Evolutionary conservation across 495 filamentous ascomycete genomes (phyloP).

Genomic region (Hypoxylon lienhwacheense): DNA sequence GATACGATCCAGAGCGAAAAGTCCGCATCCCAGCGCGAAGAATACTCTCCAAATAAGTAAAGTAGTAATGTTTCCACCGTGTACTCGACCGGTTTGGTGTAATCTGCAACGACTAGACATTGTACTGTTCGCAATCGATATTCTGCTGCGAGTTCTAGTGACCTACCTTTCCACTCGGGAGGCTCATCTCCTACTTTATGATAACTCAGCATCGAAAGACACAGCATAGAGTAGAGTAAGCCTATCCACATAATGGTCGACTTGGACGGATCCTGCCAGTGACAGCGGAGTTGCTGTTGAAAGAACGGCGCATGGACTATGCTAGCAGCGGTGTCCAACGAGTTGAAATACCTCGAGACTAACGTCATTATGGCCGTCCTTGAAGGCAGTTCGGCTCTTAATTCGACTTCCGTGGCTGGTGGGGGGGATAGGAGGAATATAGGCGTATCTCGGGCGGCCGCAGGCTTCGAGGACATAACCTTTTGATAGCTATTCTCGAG

Average conservation of each 20-base stretch:
- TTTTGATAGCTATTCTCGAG: constrained; percentile 60
- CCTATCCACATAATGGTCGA: constrained; percentile 88
- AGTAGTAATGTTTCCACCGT: constrained; percentile 90
- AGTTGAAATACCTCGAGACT: constrained; percentile 69
- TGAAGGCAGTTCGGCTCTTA: constrained; percentile 76
- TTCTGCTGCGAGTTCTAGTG: constrained; percentile 73
- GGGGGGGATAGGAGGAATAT: constrained; percentile 75
- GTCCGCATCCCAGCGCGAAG: constrained; percentile 77
- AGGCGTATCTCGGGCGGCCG: constrained; percentile 61
- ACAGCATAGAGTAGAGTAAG: constrained; percentile 83
- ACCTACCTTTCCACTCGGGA: constrained; percentile 73
- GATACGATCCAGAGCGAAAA: constrained; percentile 78
- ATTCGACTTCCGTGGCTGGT: constrained; percentile 69
- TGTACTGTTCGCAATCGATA: constrained; percentile 84
- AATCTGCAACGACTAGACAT: constrained; percentile 84
- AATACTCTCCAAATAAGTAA: constrained; percentile 80
- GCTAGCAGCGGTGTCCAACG: constrained; percentile 58
- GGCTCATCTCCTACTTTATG: constrained; percentile 88
- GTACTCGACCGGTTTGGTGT: constrained; percentile 80
- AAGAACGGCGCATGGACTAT: constrained; percentile 88
- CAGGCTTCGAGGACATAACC: constrained; percentile 64
- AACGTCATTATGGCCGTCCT: constrained; percentile 81
- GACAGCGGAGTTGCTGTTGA: constrained; percentile 79
- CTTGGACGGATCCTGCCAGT: constrained; percentile 83
- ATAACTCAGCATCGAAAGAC: constrained; percentile 89